Conservation (phyloP, 2,329 filamentous ascomycete genomes). For the Paecilomyces dactylethromorphus region DNA sequence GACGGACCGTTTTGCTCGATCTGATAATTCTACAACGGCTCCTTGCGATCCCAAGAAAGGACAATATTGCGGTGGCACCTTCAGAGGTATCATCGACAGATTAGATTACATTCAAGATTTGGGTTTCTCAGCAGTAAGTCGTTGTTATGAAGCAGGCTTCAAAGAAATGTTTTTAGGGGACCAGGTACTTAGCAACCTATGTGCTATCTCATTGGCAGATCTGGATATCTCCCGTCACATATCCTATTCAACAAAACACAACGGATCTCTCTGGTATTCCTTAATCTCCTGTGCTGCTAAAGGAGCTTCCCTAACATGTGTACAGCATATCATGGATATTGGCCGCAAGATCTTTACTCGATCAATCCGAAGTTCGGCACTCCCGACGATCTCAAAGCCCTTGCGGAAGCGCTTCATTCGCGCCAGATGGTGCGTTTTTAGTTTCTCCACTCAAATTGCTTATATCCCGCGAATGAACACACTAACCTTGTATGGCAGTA, state of each 20-base stretch:
- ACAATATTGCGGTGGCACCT: slow-evolving; percentile 41
- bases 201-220: not conserved
- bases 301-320: not conserved
- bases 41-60: slow-evolving; percentile 8
- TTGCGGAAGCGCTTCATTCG: slow-evolving; percentile 34
- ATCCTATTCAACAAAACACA: slow-evolving; percentile 19
- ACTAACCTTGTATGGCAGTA: not conserved
- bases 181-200: not conserved
- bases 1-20: slow-evolving; percentile 30
- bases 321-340: slow-evolving; percentile 39
- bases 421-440: slow-evolving; percentile 26
- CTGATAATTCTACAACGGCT: slow-evolving; percentile 17
- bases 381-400: slow-evolving; percentile 32
- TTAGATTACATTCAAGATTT: slow-evolving; percentile 39
- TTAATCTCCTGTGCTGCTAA: slow-evolving; percentile 10
- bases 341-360: slow-evolving; percentile 36
- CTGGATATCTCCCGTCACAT: slow-evolving; percentile 24
- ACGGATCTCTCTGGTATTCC: slow-evolving; percentile 6
- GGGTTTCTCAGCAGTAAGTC: slow-evolving; percentile 38
- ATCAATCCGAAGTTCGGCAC: slow-evolving; percentile 40
- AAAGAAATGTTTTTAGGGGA: not conserved
- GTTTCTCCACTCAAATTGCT: not conserved
- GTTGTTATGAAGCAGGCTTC: slow-evolving; percentile 17
- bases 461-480: not conserved
- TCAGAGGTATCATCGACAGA: slow-evolving; percentile 35